Base-by-base conservation (phyloP, 495 filamentous ascomycete genomes). In the Cercophora sp. region DNA sequence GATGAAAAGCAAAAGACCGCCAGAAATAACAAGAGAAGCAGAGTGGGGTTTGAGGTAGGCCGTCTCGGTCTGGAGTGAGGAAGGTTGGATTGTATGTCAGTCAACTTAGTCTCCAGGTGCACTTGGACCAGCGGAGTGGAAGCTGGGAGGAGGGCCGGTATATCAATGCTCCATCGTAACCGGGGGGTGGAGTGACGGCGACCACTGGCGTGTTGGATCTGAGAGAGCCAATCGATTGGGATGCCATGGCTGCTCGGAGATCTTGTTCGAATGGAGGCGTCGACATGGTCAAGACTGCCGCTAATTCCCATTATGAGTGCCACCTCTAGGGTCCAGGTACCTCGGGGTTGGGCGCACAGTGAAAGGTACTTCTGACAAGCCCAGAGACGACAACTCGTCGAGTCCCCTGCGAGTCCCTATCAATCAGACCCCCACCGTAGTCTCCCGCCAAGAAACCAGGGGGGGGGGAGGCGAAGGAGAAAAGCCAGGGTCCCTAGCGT, bases 221-320 rank as follows among this genome's bases (percentile, higher is more conserved):
- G 8, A 36, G 10, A 46, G 40, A 56, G 55, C 61, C 63, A 62
- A 55, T 59, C 58, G 45, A 54, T 32, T 61, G 58, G 51, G 41
- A 52, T 36, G 19, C 43, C 54, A 54, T 39, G 40, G 40, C 46
- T 23, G 23, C 34, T 43, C 53, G 48, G 51, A 59, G 56, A 60
- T 62, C 59, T 60, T 55, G 39, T 57, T 59, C 63, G 36, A 61
- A 58, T 52, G 35, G 47, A 58, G 53, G 51, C 45, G 56, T 44
- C 29, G 40, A 51, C 40, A 35, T 18, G 52, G 44, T 34, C 40
- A 56, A 29, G 18, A 40, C 37, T 41, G 22, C 48, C 46, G 37
- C 36, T 32, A 29, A 19, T 34, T 40, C 36, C 24, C 48, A 51
- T 16, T 19, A n/a, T 27, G 36, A n/a, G 37, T 18, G 9, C 8